Percentiles rank a stretch among this genome's conserved stretches.
Evolutionary conservation across 495 filamentous ascomycete genomes (phyloP).

Genomic region (Wilcoxina mikolae): DNA sequence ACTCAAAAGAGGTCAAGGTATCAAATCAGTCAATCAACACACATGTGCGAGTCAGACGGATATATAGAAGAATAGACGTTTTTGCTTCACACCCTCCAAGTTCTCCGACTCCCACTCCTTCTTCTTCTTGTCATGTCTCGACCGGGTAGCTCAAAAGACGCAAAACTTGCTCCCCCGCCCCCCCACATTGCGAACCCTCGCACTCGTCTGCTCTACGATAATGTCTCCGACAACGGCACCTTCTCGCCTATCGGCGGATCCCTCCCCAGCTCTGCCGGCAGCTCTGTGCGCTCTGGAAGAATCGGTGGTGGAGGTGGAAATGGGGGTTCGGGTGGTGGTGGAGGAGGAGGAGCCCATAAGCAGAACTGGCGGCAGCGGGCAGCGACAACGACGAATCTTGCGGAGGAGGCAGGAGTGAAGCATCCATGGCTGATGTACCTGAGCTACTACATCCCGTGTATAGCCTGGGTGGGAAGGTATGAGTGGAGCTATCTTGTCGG

Average conservation of each 20-base stretch:
- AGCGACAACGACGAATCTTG: slow-evolving; percentile 18
- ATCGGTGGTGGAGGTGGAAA: background rate
- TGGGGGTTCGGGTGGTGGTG: background rate
- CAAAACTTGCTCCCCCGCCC: background rate
- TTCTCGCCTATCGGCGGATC: slow-evolving; percentile 1
- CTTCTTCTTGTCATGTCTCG: too few relatives aligned
- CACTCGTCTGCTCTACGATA: background rate
- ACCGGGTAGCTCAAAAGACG: background rate
- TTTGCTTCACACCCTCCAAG: too few relatives aligned
- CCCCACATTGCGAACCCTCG: background rate
- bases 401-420: slow-evolving; percentile 23
- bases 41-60: too few relatives aligned
- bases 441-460: slow-evolving; percentile 80
- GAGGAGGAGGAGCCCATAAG: background rate
- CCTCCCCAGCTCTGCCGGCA: background rate
- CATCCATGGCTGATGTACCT: slow-evolving; percentile 51
- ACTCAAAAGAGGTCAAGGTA: too few relatives aligned
- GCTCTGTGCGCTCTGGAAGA: background rate
- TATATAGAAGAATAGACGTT: too few relatives aligned
- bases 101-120: too few relatives aligned
- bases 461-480: slow-evolving; percentile 81
- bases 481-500: slow-evolving; percentile 64
- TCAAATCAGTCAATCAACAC: too few relatives aligned
- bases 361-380: slow-evolving; percentile 22
- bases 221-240: slow-evolving; percentile 4